Evolutionary conservation across 345 rosid species (phyloP).

Genomic region (Adansonia digitata): DNA sequence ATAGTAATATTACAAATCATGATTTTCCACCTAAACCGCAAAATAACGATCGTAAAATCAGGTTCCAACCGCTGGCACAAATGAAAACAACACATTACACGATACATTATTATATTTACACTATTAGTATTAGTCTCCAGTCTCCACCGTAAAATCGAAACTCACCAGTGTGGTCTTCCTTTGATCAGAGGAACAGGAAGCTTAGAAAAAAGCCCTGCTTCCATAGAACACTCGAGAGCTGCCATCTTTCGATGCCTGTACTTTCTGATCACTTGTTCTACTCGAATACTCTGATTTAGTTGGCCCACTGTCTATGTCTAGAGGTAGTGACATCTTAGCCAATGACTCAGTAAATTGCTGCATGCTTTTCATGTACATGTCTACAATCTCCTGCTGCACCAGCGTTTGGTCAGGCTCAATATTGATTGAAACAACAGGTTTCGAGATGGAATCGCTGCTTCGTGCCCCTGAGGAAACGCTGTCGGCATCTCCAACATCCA

Average conservation of each 20-base stretch:
- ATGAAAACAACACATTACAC: constrained; percentile 53
- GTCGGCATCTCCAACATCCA: constrained; percentile 36
- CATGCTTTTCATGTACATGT: constrained; percentile 99
- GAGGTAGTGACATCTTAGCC: constrained; percentile 97
- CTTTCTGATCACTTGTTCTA: constrained; percentile 61
- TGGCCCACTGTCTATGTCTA: constrained; percentile 67
- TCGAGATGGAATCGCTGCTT: constrained; percentile 30
- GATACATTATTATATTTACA: constrained; percentile 48
- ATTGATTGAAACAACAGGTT: constrained; percentile 44
- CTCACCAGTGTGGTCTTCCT: constrained; percentile 64
- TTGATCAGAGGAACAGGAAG: constrained; percentile 21
- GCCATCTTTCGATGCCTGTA: constrained; percentile 53
- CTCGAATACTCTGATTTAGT: constrained; percentile 75
- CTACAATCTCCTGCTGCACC: constrained; percentile 90
- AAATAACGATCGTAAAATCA: no score
- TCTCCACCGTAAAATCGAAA: constrained; percentile 52
- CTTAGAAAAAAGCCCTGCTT: constrained; percentile 94
- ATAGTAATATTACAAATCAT: constrained; percentile 40
- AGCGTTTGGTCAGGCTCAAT: constrained; percentile 69
- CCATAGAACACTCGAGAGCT: constrained; percentile 93
- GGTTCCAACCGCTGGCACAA: no score
- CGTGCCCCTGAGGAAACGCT: constrained; percentile 45
- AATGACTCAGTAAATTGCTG: constrained; percentile 98
- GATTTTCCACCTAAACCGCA: constrained; percentile 36
- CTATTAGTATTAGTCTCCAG: constrained; percentile 75